These are phyloP conservation scores for Cystofilobasidium macerans DNA, from an alignment of 768 basidiomycete genomes.

Conservation along the genomic window DNA sequence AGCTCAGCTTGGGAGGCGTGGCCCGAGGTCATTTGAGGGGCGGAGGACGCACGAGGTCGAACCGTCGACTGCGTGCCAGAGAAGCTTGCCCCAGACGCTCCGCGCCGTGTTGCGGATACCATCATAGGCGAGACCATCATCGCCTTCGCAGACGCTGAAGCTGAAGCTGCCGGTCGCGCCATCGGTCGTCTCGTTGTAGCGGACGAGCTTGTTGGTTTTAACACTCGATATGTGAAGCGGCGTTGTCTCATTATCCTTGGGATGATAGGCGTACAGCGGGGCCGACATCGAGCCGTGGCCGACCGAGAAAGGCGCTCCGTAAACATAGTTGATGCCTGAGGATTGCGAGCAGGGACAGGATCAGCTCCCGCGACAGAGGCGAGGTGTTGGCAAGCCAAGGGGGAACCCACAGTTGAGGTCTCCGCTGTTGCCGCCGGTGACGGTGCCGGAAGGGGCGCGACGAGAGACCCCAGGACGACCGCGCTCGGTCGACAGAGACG, in stretches of 20 bases:
- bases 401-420: background rate
- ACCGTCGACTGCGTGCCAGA: background rate
- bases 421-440: background rate
- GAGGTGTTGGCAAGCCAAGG: background rate
- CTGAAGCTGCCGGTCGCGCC: background rate
- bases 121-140: background rate
- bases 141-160: background rate
- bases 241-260: background rate
- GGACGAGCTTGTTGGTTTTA: background rate
- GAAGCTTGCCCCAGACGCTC: background rate
- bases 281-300: background rate
- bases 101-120: background rate
- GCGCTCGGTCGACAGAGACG: background rate
- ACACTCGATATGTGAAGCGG: background rate
- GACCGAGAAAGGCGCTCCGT: background rate
- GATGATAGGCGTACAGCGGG: background rate
- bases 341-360: background rate
- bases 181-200: background rate
- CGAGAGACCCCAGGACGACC: too few species aligned
- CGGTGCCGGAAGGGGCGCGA: background rate
- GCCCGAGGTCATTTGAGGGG: too few species aligned
- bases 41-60: background rate
- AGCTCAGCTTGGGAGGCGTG: too few species aligned
- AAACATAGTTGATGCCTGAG: background rate
- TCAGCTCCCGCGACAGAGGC: background rate